Conservation (phyloP, 176 grass and related monocot genomes). For the Triticum timopheevii region DNA sequence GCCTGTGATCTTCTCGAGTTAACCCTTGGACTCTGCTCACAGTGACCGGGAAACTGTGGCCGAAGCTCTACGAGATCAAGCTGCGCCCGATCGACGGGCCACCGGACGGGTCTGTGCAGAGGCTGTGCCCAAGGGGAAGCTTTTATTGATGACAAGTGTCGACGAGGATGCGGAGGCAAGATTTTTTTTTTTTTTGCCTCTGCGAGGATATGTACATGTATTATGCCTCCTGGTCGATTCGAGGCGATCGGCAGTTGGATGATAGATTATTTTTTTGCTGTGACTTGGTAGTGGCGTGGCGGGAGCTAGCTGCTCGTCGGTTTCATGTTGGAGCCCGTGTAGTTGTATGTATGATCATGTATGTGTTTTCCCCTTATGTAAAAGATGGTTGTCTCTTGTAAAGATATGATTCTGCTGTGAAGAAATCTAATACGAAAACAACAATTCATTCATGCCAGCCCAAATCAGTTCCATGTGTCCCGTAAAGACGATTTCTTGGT, state of each 20-base stretch:
- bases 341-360: constrained; percentile 11
- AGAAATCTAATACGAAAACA: background rate
- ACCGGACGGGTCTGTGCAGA: constrained; percentile 39
- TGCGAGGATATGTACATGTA: background rate
- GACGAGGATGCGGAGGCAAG: background rate
- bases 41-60: constrained; percentile 56
- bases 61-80: constrained; percentile 58
- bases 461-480: too few species aligned
- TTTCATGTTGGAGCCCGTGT: background rate
- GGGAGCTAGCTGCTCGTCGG: background rate
- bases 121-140: constrained; percentile 44
- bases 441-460: background rate
- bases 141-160: constrained; percentile 31
- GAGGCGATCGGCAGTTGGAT: background rate
- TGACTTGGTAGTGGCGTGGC: background rate
- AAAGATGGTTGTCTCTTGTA: background rate
- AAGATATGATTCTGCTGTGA: background rate
- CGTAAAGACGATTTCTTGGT: too few species aligned
- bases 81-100: constrained; percentile 32
- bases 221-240: background rate
- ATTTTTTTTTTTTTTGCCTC: background rate
- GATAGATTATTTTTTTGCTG: background rate
- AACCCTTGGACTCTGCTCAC: background rate
- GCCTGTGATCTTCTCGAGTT: background rate
- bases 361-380: background rate